phyloP scores from a whole-genome alignment of 169 alveolate genomes.

The Plasmodium vivax region DNA sequence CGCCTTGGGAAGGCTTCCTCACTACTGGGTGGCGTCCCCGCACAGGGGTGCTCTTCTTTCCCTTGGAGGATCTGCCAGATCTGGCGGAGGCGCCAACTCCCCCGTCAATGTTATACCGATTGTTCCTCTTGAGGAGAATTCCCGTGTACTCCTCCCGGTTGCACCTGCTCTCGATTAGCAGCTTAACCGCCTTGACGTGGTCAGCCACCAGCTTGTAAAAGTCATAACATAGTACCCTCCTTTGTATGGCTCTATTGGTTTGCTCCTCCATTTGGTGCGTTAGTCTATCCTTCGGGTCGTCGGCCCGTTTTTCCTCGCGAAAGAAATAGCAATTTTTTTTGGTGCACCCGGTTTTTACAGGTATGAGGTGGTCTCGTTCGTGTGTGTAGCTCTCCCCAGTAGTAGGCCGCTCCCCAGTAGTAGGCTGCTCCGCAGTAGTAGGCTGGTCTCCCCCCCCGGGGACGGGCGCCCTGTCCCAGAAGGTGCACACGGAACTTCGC shows the following conservation, averaged over 20 bases:
- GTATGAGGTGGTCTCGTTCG: neutral
- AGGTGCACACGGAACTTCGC: slow-evolving; percentile 16
- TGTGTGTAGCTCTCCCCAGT: neutral
- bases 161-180: slow-evolving; percentile 14
- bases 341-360: neutral
- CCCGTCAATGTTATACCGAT: slow-evolving; percentile 39
- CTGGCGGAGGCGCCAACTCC: neutral
- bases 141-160: slow-evolving; percentile 66
- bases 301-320: neutral
- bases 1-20: neutral
- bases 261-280: neutral
- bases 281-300: neutral
- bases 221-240: slow-evolving; percentile 37
- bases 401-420: neutral
- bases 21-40: neutral
- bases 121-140: slow-evolving; percentile 33
- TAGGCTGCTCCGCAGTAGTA: neutral
- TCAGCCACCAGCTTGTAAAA: slow-evolving; percentile 3
- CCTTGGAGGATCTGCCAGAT: neutral
- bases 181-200: slow-evolving; percentile 16
- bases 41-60: neutral
- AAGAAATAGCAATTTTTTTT: slow-evolving; percentile 43
- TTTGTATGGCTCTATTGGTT: neutral
- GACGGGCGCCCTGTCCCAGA: slow-evolving; percentile 15
- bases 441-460: neutral